Evolutionary conservation across 2,329 filamentous ascomycete genomes (phyloP), one percentile per base, ranked within the genome.

Genomic region (Cladosporium halotolerans): DNA sequence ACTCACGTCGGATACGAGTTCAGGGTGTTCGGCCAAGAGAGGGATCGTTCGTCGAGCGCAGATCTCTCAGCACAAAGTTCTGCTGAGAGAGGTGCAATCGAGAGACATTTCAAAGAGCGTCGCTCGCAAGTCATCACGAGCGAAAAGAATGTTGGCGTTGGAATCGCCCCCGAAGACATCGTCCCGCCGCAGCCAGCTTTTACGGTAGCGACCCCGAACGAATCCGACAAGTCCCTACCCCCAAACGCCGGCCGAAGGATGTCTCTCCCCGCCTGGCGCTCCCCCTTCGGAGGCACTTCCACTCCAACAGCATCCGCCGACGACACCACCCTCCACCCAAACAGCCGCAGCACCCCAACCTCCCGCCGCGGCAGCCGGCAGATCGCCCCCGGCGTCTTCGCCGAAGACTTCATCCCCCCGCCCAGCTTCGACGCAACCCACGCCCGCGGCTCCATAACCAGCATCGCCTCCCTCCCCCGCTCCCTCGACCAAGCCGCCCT

Each of bases 1-100:
- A 63, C 81, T 9, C 86, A 88, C 58, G 82, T 90, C 7, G 72
- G 73, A 0, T 61, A 66, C 45, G 70, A 72, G 42, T 39, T 78
- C 57, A 70, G 68, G 11, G 58, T 73, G 2, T 69, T 70, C 56
- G 66, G 64, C 2, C 57, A 62, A 28, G 62, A 64, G 53, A 56
- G 62, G 10, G 63, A 67, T 52, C 52, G 45, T 16, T 46, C 39
- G 9, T 48, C 44, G 31, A 54, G 45, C 31, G 36, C 33, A 4
- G 52, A 49, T 38, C 38, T 54, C 8, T 46, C 45, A 13, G 52
- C 52, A 34, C 36, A 5, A 11, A 46, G 52, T 13, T 48, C 45
- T 4, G 43, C 32, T 2, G 44, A 53, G 43, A 43, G 36, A 6
- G 39, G 45, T n/a, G 40, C 52, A 9, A 48, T 54, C 18, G 36